Base-by-base conservation (phyloP, 192 early-diverging fungal genomes). In the Mycoemilia scoparia region DNA sequence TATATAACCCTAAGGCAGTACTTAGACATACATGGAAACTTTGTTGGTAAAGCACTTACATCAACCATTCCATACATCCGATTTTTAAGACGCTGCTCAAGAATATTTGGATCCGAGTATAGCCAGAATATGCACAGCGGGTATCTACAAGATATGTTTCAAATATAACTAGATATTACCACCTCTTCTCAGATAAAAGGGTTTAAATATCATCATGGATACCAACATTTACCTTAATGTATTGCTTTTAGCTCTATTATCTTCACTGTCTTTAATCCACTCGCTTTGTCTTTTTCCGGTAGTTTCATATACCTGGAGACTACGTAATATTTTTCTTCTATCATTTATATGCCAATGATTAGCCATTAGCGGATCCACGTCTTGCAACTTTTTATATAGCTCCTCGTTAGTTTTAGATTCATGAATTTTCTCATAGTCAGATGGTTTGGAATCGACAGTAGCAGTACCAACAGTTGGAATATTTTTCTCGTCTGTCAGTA, bases 1-100 rank as follows among this genome's bases (percentile, higher is more conserved):
- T 40, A 3, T 70, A 67, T 4, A 43, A 17, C 31, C 16, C 14
- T 14, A 24, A 7, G 13, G 0, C 1, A 9, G 8, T 12, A 18
- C 7, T 5, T 8, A 12, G 15, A 33, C 9, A 26, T 26, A 7
- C n/a, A 25, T 1, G 3, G n/a, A 17, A 13, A 3, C 20, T 23
- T 15, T 28, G n/a, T n/a, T n/a, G n/a, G n/a, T n/a, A n/a, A n/a
- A n/a, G 10, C 14, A 25, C 18, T 34, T 44, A 73, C 79, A 46
- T 77, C 54, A 25, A 92, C 70, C 92, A 97, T 97, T n/a, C 56
- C 63, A 41, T 82, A 78, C 2, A 93, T 79, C 8, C 92, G 74
- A 9, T 55, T 51, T 43, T 93, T 84, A 7, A 97, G 57, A 21
- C 92, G 70, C 34, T 67, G 60, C 28, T 89, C 69, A 8, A 97